These are phyloP conservation scores for Schizothecium vesticola DNA, from an alignment of 495 filamentous ascomycete species.

Conservation along the genomic window DNA sequence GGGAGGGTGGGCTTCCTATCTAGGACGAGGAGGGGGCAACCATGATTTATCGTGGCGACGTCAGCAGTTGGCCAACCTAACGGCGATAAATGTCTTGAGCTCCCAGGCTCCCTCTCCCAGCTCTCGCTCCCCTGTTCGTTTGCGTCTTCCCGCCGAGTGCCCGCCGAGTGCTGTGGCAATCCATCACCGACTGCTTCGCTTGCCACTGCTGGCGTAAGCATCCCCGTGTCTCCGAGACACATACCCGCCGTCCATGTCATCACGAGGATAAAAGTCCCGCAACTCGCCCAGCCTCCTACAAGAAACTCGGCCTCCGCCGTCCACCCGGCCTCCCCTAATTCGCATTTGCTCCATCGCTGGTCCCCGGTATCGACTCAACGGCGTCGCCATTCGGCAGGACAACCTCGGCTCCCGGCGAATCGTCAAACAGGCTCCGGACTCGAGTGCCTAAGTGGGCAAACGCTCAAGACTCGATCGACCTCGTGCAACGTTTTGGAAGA, in stretches of 20 bases:
- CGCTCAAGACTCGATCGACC: not conserved
- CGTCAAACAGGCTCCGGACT: not conserved
- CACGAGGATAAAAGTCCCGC: not conserved
- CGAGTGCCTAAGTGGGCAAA: not conserved
- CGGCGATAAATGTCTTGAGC: not conserved
- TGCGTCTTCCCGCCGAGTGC: not conserved
- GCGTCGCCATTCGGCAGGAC: not conserved
- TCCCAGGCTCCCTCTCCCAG: not conserved
- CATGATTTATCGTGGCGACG: slow-evolving; percentile 6
- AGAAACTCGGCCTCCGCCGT: not conserved
- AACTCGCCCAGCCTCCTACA: not conserved
- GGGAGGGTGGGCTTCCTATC: slow-evolving; percentile 6
- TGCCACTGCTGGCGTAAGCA: not conserved
- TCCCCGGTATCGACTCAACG: not conserved
- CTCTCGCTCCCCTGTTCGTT: not conserved
- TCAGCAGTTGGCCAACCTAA: not conserved
- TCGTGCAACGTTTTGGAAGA: not conserved
- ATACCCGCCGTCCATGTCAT: not conserved
- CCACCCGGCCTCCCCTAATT: not conserved
- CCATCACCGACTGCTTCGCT: not conserved
- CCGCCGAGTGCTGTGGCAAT: not conserved
- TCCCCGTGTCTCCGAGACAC: not conserved
- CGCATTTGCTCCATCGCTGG: not conserved
- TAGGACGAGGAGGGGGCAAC: not conserved
- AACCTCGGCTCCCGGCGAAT: not conserved